Evolutionary conservation across 176 grass and related monocot species (phyloP).

Genomic region (Ensete ventricosum): DNA sequence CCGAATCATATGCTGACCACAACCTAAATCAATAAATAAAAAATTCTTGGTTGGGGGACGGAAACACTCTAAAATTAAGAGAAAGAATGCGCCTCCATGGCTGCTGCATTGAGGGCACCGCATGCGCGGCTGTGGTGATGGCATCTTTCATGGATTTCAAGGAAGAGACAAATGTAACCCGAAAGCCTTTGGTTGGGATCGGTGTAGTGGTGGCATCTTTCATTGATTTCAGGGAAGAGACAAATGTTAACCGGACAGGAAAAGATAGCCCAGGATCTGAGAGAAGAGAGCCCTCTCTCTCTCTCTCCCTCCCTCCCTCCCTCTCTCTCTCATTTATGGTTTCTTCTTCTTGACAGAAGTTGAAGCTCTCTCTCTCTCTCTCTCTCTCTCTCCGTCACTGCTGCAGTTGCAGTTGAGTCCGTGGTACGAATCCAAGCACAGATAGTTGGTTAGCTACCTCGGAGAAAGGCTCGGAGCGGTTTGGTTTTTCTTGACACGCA

Average conservation of each 20-base stretch:
- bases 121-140: conserved; percentile 16
- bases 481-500: conserved; percentile 20
- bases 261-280: neutral
- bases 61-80: neutral
- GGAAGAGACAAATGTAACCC: neutral
- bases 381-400: neutral
- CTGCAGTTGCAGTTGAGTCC: conserved; percentile 1
- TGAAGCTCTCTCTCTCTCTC: neutral
- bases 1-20: conserved; percentile 2
- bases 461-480: neutral
- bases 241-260: neutral
- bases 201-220: conserved; percentile 42
- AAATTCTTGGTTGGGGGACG: neutral
- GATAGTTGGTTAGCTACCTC: neutral
- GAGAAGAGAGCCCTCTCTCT: too few species aligned
- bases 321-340: neutral
- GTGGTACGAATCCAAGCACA: conserved; percentile 5
- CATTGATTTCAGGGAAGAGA: neutral
- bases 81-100: conserved; percentile 2
- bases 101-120: conserved; percentile 3
- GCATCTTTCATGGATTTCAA: conserved; percentile 8
- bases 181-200: conserved; percentile 38
- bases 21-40: conserved; percentile 4
- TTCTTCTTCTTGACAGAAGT: neutral
- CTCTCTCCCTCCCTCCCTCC: neutral